Conservation (phyloP, 176 grass and related monocot species). For the Lolium multiflorum region DNA sequence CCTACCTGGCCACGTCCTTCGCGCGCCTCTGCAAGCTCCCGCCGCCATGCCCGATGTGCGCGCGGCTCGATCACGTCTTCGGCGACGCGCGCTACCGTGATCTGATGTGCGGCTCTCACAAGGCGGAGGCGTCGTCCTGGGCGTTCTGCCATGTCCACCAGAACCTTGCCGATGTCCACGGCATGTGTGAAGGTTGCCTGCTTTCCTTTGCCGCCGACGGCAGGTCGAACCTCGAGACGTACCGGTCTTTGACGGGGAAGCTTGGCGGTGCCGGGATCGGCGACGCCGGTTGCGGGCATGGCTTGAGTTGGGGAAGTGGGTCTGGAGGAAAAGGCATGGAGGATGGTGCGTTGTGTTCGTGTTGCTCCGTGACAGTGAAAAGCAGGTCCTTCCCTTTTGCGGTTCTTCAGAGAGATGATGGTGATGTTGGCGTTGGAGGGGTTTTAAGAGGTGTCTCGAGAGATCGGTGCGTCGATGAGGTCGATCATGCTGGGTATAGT, state of each 20-base stretch:
- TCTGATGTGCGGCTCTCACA: constrained; percentile 73
- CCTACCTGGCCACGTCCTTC: constrained; percentile 64
- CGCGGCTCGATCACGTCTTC: constrained; percentile 70
- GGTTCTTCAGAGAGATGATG: constrained; percentile 44
- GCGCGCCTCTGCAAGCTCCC: constrained; percentile 67
- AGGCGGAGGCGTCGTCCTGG: constrained; percentile 73
- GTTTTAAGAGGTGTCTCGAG: constrained; percentile 13
- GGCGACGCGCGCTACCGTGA: constrained; percentile 48
- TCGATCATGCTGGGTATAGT: constrained; percentile 48
- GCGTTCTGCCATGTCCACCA: constrained; percentile 66
- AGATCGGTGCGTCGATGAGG: constrained; percentile 24
- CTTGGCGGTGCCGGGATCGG: constrained; percentile 19
- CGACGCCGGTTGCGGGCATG: neutral
- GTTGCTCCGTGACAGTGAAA: constrained; percentile 43
- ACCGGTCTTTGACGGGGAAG: constrained; percentile 31
- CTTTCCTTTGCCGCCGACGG: constrained; percentile 47
- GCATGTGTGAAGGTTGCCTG: constrained; percentile 71
- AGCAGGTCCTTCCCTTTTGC: constrained; percentile 40
- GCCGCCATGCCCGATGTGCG: constrained; percentile 73
- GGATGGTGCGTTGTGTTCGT: constrained; percentile 48
- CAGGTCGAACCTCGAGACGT: constrained; percentile 38
- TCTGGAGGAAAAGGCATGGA: constrained; percentile 16
- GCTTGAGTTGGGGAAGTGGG: neutral
- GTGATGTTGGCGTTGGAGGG: constrained; percentile 3
- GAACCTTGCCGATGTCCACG: constrained; percentile 64